Base-by-base conservation (phyloP, 2,329 filamentous ascomycete genomes). In the Diaporthe vexans region DNA sequence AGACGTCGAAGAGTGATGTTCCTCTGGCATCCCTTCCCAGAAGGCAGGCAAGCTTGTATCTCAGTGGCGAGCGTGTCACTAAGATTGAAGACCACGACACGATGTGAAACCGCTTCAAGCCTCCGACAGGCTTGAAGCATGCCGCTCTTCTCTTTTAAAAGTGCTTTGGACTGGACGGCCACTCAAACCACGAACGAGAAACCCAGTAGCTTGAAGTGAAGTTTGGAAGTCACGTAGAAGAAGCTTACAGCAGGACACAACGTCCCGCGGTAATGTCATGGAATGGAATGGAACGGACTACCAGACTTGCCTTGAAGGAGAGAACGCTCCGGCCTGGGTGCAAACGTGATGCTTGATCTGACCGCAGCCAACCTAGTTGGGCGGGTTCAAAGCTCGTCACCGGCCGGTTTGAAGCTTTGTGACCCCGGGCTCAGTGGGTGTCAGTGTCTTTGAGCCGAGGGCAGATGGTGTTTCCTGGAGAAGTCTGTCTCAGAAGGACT, bases 401-500 rank as follows among this genome's bases (percentile, higher is more conserved):
- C 15, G 10, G 29, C 26, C 48, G 9, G 33, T 10, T 40, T 26
- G 56, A 17, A 52, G 11, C 8, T 52, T 33, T 11, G 19, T 67
- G 63, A 17, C 15, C 61, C n/a, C 11, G 15, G 19, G 19, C 21
- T 33, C 10, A 17, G 19, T 17, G 21, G n/a, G 21, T 21, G 43
- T 5, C 33, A 33, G 29, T 21, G 29, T n/a, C 46, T 67, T 15
- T 35, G 46, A 52, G 46, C 29, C 51, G 17, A 7, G 29, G 29
- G 21, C 11, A 51, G 43, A 35, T n/a, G 52, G 29, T 4, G 48
- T 9, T 15, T 9, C 7, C 8, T 24, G 46, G 21, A n/a, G 52
- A 19, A 40, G 46, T 1, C 21, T 24, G 57, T 71, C 46, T 58
- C 69, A 35, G 29, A n/a, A 43, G 24, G 57, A 26, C 70, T 72